Conservation (phyloP, 805 yeast genomes). For the Candida coleopterorum region DNA sequence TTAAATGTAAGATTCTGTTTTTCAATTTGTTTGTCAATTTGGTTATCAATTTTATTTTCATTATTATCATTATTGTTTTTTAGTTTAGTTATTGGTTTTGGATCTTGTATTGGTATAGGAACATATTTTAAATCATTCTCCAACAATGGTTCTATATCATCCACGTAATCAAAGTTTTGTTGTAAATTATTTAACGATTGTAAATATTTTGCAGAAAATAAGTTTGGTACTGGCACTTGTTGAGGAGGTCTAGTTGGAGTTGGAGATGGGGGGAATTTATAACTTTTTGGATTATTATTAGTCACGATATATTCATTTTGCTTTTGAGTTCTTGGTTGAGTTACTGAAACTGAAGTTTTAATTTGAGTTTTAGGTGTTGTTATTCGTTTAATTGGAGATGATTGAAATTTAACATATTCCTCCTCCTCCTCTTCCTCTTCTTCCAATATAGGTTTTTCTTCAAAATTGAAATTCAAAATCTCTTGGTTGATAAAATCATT, state of each 20-base stretch:
- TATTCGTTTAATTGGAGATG: constrained; percentile 6
- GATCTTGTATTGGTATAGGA: constrained; percentile 37
- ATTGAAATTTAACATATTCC: constrained; percentile 8
- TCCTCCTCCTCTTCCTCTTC: constrained; percentile 11
- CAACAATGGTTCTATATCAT: constrained; percentile 32
- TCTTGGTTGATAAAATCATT: constrained; percentile 7
- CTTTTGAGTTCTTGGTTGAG: constrained; percentile 7
- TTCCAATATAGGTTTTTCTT: constrained; percentile 22
- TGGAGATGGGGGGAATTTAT: constrained; percentile 53
- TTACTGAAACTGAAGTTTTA: constrained; percentile 1
- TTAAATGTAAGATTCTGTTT: constrained; percentile 5
- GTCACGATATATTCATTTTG: constrained; percentile 45
- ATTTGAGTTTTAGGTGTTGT: constrained; percentile 7
- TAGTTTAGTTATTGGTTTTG: constrained; percentile 5
- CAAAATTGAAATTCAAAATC: constrained; percentile 9
- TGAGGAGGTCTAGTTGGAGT: constrained; percentile 12
- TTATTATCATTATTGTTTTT: not conserved
- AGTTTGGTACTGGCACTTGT: constrained; percentile 12
- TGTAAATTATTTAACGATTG: constrained; percentile 21
- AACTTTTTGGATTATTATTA: constrained; percentile 41
- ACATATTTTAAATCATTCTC: constrained; percentile 19
- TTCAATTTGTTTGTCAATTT: too few species aligned
- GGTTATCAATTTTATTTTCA: not conserved
- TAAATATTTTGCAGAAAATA: constrained; percentile 40
- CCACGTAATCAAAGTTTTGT: constrained; percentile 18